Percentiles rank a stretch among this genome's conserved stretches.
Conservation (phyloP, 257 asterid genomes). For the Solanum infundibuliforme region DNA sequence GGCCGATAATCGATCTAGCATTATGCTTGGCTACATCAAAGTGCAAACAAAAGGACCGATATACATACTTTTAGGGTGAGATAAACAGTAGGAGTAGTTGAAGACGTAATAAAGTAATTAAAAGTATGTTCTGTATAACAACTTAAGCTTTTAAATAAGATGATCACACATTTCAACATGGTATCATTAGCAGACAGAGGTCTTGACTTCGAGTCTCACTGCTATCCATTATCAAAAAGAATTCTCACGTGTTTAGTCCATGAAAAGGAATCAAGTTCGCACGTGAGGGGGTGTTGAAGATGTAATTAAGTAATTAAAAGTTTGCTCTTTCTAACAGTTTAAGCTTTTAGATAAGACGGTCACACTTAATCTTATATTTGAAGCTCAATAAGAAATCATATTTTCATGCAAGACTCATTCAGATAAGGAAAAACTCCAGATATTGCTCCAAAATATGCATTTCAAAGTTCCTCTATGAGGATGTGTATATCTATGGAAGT, state of each 20-base stretch:
- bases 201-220: not conserved
- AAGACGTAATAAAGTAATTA: not conserved
- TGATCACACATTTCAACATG: not conserved
- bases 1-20: not conserved
- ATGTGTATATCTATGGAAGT: not conserved
- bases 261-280: too few species aligned
- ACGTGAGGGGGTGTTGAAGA: not conserved
- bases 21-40: not conserved
- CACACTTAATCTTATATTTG: not conserved
- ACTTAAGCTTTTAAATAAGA: not conserved
- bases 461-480: not conserved
- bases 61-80: not conserved
- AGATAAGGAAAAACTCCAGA: not conserved
- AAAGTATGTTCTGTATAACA: not conserved
- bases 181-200: not conserved
- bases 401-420: not conserved
- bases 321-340: too few species aligned
- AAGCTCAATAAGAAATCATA: not conserved
- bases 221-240: not conserved
- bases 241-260: not conserved
- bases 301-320: conserved; percentile 4
- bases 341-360: not conserved
- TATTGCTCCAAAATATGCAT: not conserved
- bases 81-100: not conserved
- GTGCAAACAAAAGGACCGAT: not conserved